Base-by-base conservation (phyloP, 805 yeast species). In the Myxozyma monticola region DNA sequence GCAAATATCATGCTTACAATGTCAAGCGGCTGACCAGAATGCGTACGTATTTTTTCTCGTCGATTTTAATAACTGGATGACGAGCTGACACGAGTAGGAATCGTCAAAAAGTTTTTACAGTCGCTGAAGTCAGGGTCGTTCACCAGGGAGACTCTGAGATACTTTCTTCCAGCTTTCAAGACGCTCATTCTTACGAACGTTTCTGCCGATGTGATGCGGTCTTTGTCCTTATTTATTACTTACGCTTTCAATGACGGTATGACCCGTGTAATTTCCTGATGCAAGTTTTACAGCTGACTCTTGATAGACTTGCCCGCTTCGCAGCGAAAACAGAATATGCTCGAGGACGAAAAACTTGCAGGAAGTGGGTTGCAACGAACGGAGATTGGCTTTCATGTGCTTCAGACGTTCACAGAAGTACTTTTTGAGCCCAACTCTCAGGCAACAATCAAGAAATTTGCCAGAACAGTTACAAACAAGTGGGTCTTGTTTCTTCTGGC, bases 401-500 rank as follows among this genome's bases (percentile, higher is more conserved):
- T 24, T 71, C 72, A 31, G 68, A 71, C 7, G 41, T 78, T 6
- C 65, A 56, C 71, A 54, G 52, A 74, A 49, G 64, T 76, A 64
- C 50, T 76, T 33, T 58, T 75, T 54, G 78, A 76, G 33, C 62
- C 76, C 24, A 64, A 65, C 9, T 54, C 60, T 15, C 56, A 49
- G 33, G 49, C 48, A 41, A 49, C 67, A 64, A 38, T 67, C 70
- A 64, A 77, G 66, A 63, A 76, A 66, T 59, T 74, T 67, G 59
- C 76, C 73, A 75, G 81, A 39, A 71, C 83, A 0, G 71, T 86
- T 1, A 77, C 87, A 0, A 73, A 83, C 4, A 84, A 83, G 61
- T 83, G 90, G 85, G 69, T 78, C 2, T 61, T 85, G 8, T 67
- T 85, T 9, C 63, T 85, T 12, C 62, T 85, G 10, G 67, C 77